These are phyloP conservation scores for Candida stauntonica DNA, from an alignment of 805 yeast species.

Conservation along the genomic window DNA sequence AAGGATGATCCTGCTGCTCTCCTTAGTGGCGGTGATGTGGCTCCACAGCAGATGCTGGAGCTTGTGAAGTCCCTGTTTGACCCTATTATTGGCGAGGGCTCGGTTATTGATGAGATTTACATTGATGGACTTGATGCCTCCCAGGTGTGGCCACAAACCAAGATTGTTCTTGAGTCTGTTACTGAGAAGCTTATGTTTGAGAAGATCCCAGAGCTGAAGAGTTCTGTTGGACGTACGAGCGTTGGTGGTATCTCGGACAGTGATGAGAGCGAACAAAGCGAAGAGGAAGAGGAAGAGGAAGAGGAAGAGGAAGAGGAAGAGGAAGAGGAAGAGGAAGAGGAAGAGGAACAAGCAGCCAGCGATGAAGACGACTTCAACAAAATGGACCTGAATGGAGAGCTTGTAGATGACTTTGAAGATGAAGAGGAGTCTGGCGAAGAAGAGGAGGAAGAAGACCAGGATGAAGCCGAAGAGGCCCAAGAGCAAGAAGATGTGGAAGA, in stretches of 20 bases:
- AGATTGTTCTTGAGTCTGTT: constrained; percentile 76
- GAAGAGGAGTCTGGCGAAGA: constrained; percentile 18
- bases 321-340: constrained; percentile 20
- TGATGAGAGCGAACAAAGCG: constrained; percentile 10
- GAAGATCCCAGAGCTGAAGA: constrained; percentile 47
- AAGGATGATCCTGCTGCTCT: constrained; percentile 10
- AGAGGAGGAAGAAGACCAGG: constrained; percentile 6
- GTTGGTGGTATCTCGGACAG: constrained; percentile 13
- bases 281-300: constrained; percentile 18
- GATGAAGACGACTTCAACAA: constrained; percentile 8
- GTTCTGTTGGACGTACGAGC: constrained; percentile 16
- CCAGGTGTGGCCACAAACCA: constrained; percentile 92
- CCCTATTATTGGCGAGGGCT: constrained; percentile 24
- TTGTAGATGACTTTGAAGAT: constrained; percentile 13
- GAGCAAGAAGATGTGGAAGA: constrained; percentile 20
- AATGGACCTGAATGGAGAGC: neutral
- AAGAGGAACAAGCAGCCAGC: neutral
- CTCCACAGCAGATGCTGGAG: constrained; percentile 9
- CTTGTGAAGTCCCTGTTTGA: constrained; percentile 24
- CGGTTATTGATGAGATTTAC: constrained; percentile 76
- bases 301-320: constrained; percentile 6
- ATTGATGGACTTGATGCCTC: constrained; percentile 84
- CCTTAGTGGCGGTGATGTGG: constrained; percentile 7
- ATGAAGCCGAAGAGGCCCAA: constrained; percentile 8
- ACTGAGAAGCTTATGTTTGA: constrained; percentile 57